Percentiles rank a stretch among this genome's conserved stretches.
These are phyloP conservation scores for Xerocomus potaroensis DNA, from an alignment of 768 basidiomycete genomes.

Conservation along the genomic window DNA sequence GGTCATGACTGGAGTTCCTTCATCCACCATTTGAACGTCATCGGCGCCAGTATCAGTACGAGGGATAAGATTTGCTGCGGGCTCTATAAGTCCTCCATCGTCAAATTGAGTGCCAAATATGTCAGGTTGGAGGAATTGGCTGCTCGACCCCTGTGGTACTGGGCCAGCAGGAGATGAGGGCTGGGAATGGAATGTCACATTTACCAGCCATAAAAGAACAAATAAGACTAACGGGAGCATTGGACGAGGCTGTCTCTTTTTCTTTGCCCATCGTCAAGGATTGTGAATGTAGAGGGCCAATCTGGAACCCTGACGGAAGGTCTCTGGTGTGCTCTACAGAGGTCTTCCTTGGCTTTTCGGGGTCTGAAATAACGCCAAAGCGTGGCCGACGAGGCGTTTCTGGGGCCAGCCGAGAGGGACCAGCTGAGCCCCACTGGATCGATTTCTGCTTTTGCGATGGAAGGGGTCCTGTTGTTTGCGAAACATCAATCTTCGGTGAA, in stretches of 20 bases:
- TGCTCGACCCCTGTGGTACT: constrained; percentile 6
- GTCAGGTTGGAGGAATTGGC: constrained; percentile 18
- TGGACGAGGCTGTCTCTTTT: constrained; percentile 9
- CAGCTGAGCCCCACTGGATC: constrained; percentile 24
- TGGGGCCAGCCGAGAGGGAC: constrained; percentile 26
- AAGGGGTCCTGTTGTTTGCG: constrained; percentile 38
- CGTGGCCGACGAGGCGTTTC: constrained; percentile 39
- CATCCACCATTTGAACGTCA: constrained; percentile 36
- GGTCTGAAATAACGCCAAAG: constrained; percentile 27
- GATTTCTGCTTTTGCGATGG: constrained; percentile 40
- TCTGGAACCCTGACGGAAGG: constrained; percentile 27
- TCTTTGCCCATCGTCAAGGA: constrained; percentile 11
- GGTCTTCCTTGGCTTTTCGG: constrained; percentile 19
- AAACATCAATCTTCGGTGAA: constrained; percentile 42
- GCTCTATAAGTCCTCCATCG: constrained; percentile 5
- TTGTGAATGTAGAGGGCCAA: constrained; percentile 19
- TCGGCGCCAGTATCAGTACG: constrained; percentile 21
- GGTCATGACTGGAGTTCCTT: constrained; percentile 6
- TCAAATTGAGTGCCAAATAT: constrained; percentile 15
- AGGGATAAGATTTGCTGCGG: constrained; percentile 11
- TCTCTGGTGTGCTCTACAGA: constrained; percentile 13
- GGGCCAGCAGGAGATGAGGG: constrained; percentile 17
- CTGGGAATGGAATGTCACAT: constrained; percentile 1
- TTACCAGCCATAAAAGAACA: not conserved
- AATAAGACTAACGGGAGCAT: constrained; percentile 5